These are phyloP conservation scores for Aureobasidium zeae DNA, from an alignment of 2,329 filamentous ascomycete species.

Conservation along the genomic window DNA sequence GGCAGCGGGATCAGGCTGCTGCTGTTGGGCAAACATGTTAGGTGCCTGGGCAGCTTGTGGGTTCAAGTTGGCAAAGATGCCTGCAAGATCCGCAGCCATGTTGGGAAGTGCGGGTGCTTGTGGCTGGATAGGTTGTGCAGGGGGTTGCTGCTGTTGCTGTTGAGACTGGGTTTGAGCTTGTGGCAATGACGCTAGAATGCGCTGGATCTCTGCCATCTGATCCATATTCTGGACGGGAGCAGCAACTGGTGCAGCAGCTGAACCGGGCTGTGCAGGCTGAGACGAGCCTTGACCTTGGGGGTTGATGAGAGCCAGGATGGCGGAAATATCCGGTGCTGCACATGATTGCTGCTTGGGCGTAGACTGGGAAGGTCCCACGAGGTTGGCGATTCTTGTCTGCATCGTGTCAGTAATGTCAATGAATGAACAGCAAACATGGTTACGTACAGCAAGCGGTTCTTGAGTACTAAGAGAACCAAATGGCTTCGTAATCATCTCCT, in stretches of 20 bases:
- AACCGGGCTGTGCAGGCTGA: constrained; percentile 12
- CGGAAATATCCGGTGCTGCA: constrained; percentile 17
- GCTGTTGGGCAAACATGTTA: constrained; percentile 16
- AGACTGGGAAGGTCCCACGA: constrained; percentile 15
- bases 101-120: constrained; percentile 1
- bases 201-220: constrained; percentile 18
- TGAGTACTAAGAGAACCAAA: constrained; percentile 31
- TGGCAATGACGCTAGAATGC: constrained; percentile 20
- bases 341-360: constrained; percentile 12
- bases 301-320: constrained; percentile 18
- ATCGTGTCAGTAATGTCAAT: not conserved
- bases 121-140: constrained; percentile 8
- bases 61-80: constrained; percentile 14
- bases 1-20: constrained; percentile 14
- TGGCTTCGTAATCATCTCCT: constrained; percentile 23
- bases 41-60: not conserved
- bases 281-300: constrained; percentile 21
- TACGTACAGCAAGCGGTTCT: constrained; percentile 15
- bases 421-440: not conserved
- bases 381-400: constrained; percentile 10
- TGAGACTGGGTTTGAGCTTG: constrained; percentile 17
- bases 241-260: constrained; percentile 16
- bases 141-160: constrained; percentile 16
- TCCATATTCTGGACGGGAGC: constrained; percentile 6
- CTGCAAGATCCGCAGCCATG: constrained; percentile 3